Conservation (phyloP, 345 rosid species). For the Lagerstroemia speciosa region DNA sequence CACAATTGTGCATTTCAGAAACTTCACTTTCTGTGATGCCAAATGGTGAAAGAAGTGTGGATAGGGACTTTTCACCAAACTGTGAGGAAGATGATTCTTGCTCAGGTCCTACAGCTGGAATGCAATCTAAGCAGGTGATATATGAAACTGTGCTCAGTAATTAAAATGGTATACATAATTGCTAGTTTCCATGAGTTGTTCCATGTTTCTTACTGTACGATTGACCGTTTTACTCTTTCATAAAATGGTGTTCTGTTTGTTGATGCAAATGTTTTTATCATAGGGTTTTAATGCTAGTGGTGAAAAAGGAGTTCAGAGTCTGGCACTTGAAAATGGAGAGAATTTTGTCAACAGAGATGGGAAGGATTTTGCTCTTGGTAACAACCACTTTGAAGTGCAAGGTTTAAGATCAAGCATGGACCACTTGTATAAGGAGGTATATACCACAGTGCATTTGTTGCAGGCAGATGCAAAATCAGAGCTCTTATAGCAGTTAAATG, state of each 20-base stretch:
- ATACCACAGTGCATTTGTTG: not conserved
- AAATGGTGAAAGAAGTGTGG: not conserved
- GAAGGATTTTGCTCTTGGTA: constrained; percentile 40
- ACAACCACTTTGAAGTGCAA: constrained; percentile 54
- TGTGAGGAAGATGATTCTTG: constrained; percentile 22
- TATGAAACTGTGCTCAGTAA: not conserved
- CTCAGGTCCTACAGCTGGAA: constrained; percentile 17
- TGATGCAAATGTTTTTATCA: not conserved
- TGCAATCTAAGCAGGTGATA: constrained; percentile 33
- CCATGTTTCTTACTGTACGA: not conserved
- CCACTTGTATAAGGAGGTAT: constrained; percentile 77
- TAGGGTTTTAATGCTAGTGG: constrained; percentile 12
- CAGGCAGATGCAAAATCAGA: not conserved
- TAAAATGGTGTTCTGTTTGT: too few relatives aligned
- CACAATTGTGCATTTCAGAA: constrained; percentile 14
- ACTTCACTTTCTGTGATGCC: not conserved
- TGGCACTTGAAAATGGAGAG: constrained; percentile 25
- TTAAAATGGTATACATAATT: not conserved
- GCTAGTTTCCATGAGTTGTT: not conserved
- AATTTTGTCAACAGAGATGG: constrained; percentile 29
- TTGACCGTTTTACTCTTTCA: too few relatives aligned
- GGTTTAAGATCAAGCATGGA: constrained; percentile 83
- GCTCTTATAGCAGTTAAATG: not conserved
- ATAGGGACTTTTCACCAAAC: constrained; percentile 1
- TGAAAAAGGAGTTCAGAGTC: constrained; percentile 35